phyloP scores from a whole-genome alignment of 345 rosid species.

The Stellera chamaejasme region DNA sequence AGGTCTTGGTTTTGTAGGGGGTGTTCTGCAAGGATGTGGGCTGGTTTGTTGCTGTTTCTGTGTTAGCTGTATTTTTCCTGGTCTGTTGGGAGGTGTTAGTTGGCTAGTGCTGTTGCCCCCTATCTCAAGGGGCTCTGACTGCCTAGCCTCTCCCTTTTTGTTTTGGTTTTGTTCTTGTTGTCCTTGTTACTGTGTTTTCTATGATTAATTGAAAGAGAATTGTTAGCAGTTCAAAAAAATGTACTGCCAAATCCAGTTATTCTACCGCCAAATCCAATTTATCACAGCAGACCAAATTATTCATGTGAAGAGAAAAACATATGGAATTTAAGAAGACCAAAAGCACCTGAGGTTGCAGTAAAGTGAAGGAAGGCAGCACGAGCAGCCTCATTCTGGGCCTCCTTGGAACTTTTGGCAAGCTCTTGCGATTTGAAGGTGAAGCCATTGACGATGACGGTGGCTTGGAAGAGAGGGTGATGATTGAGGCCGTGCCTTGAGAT shows the following conservation, averaged over 20 bases:
- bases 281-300: neutral
- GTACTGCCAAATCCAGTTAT: neutral
- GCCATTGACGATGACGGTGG: slow-evolving; percentile 30
- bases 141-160: no score
- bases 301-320: neutral
- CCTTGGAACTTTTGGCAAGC: slow-evolving; percentile 20
- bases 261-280: slow-evolving; percentile 2
- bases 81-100: no score
- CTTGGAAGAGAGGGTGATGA: slow-evolving; percentile 28
- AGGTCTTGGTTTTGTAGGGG: no score
- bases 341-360: slow-evolving; percentile 5
- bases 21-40: no score
- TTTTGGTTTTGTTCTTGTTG: no score
- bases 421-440: slow-evolving; percentile 13
- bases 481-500: slow-evolving; percentile 21
- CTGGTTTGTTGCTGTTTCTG: no score
- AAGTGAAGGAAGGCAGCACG: slow-evolving; percentile 23
- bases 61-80: no score
- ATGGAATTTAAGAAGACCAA: neutral
- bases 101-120: no score
- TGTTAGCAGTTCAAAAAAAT: no score
- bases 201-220: no score
- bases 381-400: slow-evolving; percentile 43
- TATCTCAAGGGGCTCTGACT: no score
- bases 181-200: no score